Base-by-base conservation (phyloP, 345 rosid species). In the Salix koriyanagi region DNA sequence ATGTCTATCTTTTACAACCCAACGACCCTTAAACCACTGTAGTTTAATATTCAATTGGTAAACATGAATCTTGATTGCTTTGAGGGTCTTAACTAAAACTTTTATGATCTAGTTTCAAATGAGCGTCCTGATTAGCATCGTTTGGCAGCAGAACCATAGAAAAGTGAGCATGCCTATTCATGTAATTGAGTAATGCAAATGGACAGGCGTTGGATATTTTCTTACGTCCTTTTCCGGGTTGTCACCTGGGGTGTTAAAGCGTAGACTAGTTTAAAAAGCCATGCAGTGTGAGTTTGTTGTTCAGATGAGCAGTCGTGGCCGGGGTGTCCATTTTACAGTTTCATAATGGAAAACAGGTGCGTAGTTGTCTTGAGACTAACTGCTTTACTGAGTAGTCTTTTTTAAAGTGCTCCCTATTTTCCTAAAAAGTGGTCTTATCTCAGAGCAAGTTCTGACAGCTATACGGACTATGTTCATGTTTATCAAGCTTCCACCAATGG, bases 401-500 rank as follows among this genome's bases (percentile, higher is more conserved):
- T 56, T 18, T 9, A 6, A 50, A 30, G 25, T 12, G 52, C 58
- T 6, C 66, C 18, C 25, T 15, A 12, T 69, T 41, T 13, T 19
- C 56, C 19, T 10, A 8, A n/a, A 52, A 23, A 73, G 37, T n/a
- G 25, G 72, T 21, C 25, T 26, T 34, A 34, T 28, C 56, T 44
- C 9, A 41, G n/a, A 34, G 18, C 18, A 54, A 39, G 67, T 19
- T 44, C 34, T 69, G 60, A 61, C 56, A 42, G 75, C 14, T 46
- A 77, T 15, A 11, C n/a, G 10, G 79, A 32, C 10, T 46, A 14
- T 14, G 13, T 67, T 67, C 52, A 67, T 46, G 54, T 6, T 16
- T 18, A 18, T 34, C 74, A 62, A 15, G 70, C 18, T 61, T 62
- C 70, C 79, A 76, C 79, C 71, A 70, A 32, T 4, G 46, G 58